Conservation (phyloP, 495 filamentous ascomycete species). For the Coniosporium apollinis region DNA sequence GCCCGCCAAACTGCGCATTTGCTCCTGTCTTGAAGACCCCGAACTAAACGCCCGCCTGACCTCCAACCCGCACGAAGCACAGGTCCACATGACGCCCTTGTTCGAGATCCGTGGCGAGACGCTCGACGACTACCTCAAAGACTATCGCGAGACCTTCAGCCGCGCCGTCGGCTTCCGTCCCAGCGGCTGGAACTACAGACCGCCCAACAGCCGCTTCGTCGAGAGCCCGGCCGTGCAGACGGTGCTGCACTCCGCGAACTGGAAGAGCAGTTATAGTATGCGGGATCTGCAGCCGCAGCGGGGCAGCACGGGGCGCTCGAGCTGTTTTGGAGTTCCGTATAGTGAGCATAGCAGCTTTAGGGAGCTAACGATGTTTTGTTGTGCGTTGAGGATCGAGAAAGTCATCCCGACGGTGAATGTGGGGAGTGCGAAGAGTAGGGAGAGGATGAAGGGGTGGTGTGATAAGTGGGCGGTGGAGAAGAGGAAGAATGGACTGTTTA, state of each 20-base stretch:
- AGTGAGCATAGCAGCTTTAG: slow-evolving; percentile 88
- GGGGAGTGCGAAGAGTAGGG: slow-evolving; percentile 48
- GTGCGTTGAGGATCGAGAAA: slow-evolving; percentile 67
- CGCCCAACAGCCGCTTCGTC: slow-evolving; percentile 42
- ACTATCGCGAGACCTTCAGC: slow-evolving; percentile 58
- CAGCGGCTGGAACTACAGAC: slow-evolving; percentile 79
- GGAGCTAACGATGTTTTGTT: slow-evolving; percentile 86
- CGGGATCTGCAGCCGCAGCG: slow-evolving; percentile 57
- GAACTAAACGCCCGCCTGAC: slow-evolving; percentile 67
- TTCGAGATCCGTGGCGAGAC: slow-evolving; percentile 83
- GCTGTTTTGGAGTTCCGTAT: slow-evolving; percentile 85
- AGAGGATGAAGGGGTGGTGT: slow-evolving; percentile 81
- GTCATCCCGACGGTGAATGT: slow-evolving; percentile 93
- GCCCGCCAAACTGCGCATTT: slow-evolving; percentile 65
- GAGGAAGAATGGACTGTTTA: slow-evolving; percentile 60
- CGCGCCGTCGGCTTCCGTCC: slow-evolving; percentile 86
- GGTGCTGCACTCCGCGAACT: slow-evolving; percentile 55
- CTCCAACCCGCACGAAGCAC: slow-evolving; percentile 60
- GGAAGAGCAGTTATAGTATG: slow-evolving; percentile 50
- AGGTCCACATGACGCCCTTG: slow-evolving; percentile 94
- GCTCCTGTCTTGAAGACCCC: slow-evolving; percentile 65
- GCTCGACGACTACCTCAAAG: slow-evolving; percentile 69
- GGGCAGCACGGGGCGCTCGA: slow-evolving; percentile 56
- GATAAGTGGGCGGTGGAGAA: slow-evolving; percentile 78
- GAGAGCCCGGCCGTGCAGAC: slow-evolving; percentile 47